Evolutionary conservation across 148 eudicot species (phyloP), one percentile per base, ranked within the genome.

Genomic region (Beta vulgaris): DNA sequence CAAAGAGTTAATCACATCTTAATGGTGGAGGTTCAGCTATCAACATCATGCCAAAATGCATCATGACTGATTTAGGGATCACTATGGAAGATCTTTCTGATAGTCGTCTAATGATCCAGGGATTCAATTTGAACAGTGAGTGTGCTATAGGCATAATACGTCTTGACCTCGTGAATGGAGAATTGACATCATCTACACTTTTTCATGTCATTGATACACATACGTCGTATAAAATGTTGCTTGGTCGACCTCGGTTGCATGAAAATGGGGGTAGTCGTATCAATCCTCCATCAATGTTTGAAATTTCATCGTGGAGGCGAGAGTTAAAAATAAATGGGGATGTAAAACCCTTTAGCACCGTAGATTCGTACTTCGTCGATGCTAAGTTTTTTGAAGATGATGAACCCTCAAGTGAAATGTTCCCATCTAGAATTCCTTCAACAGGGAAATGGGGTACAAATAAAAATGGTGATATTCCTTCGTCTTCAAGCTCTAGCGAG

Each of bases 231-330:
- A 70, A 70, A 14, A 9, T 51, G 18, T 23, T 71, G 9, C 34
- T 71, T 19, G 63, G 46, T 3, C 13, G 21, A 10, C 39, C 14
- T 1, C 44, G 46, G 60, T 35, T 74, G 0, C 71, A 64, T 35
- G 71, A 74, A 16, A 66, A 64, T 48, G n/a, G 71, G 62, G 1
- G 28, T 74, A 4, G 71, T 65, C 2, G 71, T 63, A 25, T 74
- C 23, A 10, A 63, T 70, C 9, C 77, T 63, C 2, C 48, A 48
- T 29, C 77, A 64, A 35, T 63, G 77, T 21, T 32, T 75, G 1
- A 74, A 64, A 16, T 13, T 34, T 19, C 58, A 26, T 32, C 15
- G 37, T 6, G 14, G 36, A 35, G 71, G 71, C 11, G 63, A 64
- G 3, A 74, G 6, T n/a, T n/a, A 9, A 74, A 49, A 21, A 62